Evolutionary conservation across 805 yeast species (phyloP).

Genomic region (Wickerhamiella shivajii): DNA sequence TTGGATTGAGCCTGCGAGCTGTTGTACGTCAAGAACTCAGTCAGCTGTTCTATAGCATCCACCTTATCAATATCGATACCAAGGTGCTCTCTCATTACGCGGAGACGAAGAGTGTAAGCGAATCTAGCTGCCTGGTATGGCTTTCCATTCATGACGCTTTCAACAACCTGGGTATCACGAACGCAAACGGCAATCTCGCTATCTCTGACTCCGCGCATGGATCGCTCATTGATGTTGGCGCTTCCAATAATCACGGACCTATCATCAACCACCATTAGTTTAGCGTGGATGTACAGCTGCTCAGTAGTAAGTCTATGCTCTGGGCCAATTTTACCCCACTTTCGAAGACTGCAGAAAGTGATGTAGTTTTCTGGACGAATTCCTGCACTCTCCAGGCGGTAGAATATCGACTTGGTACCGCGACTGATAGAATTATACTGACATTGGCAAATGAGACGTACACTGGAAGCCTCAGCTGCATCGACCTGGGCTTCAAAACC

Average conservation of each 20-base stretch:
- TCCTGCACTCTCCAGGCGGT: slow-evolving; percentile 60
- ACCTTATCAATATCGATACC: slow-evolving; percentile 50
- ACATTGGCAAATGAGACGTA: slow-evolving; percentile 90
- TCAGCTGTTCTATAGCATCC: slow-evolving; percentile 17
- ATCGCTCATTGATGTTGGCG: slow-evolving; percentile 92
- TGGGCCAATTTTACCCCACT: slow-evolving; percentile 89
- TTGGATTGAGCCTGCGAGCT: too few relatives aligned
- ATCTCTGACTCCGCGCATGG: slow-evolving; percentile 87
- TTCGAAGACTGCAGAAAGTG: slow-evolving; percentile 79
- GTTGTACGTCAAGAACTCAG: slow-evolving; percentile 6
- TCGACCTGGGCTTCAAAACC: slow-evolving; percentile 93
- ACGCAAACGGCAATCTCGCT: slow-evolving; percentile 87
- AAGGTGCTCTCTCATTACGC: slow-evolving; percentile 91
- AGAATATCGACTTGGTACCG: slow-evolving; percentile 78
- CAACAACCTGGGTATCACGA: slow-evolving; percentile 45
- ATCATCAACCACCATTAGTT: slow-evolving; percentile 83
- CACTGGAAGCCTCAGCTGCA: slow-evolving; percentile 85
- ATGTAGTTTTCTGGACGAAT: slow-evolving; percentile 83
- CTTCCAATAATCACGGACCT: slow-evolving; percentile 89
- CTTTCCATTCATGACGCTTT: slow-evolving; percentile 64
- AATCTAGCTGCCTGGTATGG: slow-evolving; percentile 73
- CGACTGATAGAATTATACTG: slow-evolving; percentile 87
- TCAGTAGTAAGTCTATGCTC: slow-evolving; percentile 64
- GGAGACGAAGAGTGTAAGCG: slow-evolving; percentile 75
- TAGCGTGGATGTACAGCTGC: slow-evolving; percentile 88